Evolutionary conservation across 2,329 filamentous ascomycete genomes (phyloP), one percentile per base, ranked within the genome.

Genomic region (Pseudogymnoascus sp.): DNA sequence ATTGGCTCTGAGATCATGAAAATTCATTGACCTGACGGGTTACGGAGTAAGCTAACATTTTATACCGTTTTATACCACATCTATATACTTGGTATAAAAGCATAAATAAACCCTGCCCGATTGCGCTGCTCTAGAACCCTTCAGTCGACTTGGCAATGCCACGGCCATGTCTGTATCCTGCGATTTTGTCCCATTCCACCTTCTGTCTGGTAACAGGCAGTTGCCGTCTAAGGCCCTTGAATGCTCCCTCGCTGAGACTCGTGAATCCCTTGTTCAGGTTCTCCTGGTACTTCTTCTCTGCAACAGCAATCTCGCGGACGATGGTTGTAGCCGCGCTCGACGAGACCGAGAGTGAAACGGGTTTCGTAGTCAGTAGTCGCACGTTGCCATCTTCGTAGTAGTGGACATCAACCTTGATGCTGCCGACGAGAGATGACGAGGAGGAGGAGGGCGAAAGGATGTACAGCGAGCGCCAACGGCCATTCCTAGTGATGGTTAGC

Each of bases 331-430:
- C 89, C 0, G 84, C 82, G 6, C 86, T 87, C 1, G 82, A 84
- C 1, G 85, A 75, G n/a, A 90, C 75, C 7, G 83, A 84, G 2
- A 83, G 74, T 0, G 80, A 80, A 11, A 93, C 74, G 9, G 88
- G 80, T 78, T 97, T 97, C 71, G 84, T 88, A n/a, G 94, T 97
- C 66, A 93, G 82, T 64, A 99, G 83, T 2, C 94, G 89, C 63
- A 99, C 94, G 73, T 99, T 99, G 66, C 94, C 94, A 73, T 99
- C 95, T 78, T 99, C 94, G 79, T 99, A 99, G 82, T 99, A 99
- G 81, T 99, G 94, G 60, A 99, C 93, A 69, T 97, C 92, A 61
- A 97, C 90, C 75, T 93, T 91, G 76, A 97, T 87, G 64, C 82
- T 86, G 69, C 94, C 94, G 38, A 87, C 85, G 45, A 97, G 79